phyloP scores from a whole-genome alignment of 1,139 yeast species.

The Debaryomyces robertsiae region DNA sequence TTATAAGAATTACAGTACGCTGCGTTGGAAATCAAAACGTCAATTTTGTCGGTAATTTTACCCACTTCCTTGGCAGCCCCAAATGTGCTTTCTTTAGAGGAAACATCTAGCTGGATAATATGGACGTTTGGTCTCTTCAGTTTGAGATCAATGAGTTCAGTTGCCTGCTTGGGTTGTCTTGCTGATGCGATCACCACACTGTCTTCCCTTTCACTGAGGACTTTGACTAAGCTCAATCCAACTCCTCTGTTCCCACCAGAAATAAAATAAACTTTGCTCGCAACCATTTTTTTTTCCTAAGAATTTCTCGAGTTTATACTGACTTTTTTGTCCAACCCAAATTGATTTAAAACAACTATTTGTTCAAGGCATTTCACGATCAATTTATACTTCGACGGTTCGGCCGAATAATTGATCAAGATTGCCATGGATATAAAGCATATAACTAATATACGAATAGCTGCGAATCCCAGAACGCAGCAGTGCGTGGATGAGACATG shows the following conservation, averaged over 20 bases:
- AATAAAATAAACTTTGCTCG: slow-evolving; percentile 16
- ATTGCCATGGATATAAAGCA: too few species aligned
- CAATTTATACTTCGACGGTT: too few species aligned
- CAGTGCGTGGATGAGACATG: too few species aligned
- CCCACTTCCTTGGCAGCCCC: slow-evolving; percentile 16
- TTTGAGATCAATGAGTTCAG: slow-evolving; percentile 16
- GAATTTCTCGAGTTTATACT: too few species aligned
- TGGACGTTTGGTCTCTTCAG: slow-evolving; percentile 8
- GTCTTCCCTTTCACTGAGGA: slow-evolving; percentile 13
- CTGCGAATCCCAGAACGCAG: too few species aligned
- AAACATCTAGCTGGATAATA: slow-evolving; percentile 6
- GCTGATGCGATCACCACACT: slow-evolving; percentile 22
- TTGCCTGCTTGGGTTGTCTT: slow-evolving; percentile 18
- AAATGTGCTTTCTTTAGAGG: slow-evolving; percentile 4
- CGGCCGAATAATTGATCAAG: too few species aligned
- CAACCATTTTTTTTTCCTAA: neutral
- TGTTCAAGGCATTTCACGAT: too few species aligned
- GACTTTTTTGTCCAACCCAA: too few species aligned
- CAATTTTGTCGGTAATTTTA: slow-evolving; percentile 17
- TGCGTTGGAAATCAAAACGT: slow-evolving; percentile 23
- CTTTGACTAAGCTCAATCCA: slow-evolving; percentile 20
- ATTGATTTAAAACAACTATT: too few species aligned
- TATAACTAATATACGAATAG: too few species aligned
- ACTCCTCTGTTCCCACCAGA: slow-evolving; percentile 28
- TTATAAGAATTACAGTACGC: slow-evolving; percentile 13